Base-by-base conservation (phyloP, 805 yeast genomes). In the Clavispora fructus region DNA sequence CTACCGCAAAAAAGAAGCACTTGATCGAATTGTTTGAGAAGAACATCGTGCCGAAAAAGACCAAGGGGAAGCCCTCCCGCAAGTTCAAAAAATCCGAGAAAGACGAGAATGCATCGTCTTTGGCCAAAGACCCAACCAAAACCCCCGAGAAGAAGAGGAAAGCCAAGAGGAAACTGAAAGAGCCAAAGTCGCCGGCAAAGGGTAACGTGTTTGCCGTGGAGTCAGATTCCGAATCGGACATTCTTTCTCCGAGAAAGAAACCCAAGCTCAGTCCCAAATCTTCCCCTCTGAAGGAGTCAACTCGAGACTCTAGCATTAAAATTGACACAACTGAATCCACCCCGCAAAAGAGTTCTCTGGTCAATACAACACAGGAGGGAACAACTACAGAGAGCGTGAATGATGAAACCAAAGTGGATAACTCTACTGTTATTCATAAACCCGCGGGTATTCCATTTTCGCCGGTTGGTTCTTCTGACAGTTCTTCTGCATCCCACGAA, bases 1-100 rank as follows among this genome's bases (percentile, higher is more conserved):
- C 85, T 1, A 69, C 75, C 40, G 83, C 90, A 6, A 87, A 83
- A 59, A 92, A 92, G 62, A 65, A 77, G 7, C 81, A 79, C 11
- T 71, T 90, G 47, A 63, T 89, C 1, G 65, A 67, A n/a, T 57
- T 84, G n/a, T 87, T 82, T 64, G 68, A 76, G n/a, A 61, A 69
- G 6, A 62, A 81, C 7, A 67, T 87, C 42, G 23, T 10, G 7
- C 6, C 11, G 4, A n/a, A 16, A 12, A 26, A 27, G 27, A 31
- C 16, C 32, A 31, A 5, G 28, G 12, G 11, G 26, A 29, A 12
- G 16, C 39, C 4, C 35, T 33, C 9, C 2, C 13, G 6, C 11
- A 30, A 7, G 30, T 9, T 8, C 6, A 12, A 19, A 16, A 26
- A 14, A 28, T 12, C 26, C 14, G 14, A 29, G 7, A 29, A 29